These are phyloP conservation scores for Penicillium tannophilum DNA, from an alignment of 495 filamentous ascomycete genomes.

Conservation along the genomic window DNA sequence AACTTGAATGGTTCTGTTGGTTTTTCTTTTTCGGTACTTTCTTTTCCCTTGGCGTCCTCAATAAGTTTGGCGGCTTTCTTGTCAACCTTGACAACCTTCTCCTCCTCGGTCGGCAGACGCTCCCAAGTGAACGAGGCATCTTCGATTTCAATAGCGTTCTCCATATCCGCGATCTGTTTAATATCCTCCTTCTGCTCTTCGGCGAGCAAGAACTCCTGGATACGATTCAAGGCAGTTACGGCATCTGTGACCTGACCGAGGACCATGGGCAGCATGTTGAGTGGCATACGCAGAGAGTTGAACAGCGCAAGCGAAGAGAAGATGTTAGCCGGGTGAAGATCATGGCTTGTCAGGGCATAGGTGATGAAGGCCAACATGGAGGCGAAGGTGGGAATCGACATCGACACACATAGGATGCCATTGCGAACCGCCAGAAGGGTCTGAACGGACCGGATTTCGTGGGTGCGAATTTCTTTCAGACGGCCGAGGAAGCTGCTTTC, in stretches of 20 bases:
- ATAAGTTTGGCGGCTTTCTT: slow-evolving; percentile 32
- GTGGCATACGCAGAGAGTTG: slow-evolving; percentile 84
- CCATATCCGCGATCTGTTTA: slow-evolving; percentile 58
- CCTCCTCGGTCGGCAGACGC: slow-evolving; percentile 66
- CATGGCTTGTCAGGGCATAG: slow-evolving; percentile 74
- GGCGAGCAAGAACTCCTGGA: slow-evolving; percentile 82
- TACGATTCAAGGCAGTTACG: slow-evolving; percentile 76
- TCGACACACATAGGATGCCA: slow-evolving; percentile 75
- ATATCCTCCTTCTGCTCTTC: slow-evolving; percentile 84
- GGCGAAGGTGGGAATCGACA: slow-evolving; percentile 84
- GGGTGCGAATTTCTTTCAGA: slow-evolving; percentile 66
- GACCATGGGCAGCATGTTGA: slow-evolving; percentile 85
- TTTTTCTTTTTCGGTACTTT: slow-evolving; percentile 51
- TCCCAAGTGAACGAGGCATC: slow-evolving; percentile 94
- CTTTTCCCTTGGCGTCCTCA: slow-evolving; percentile 30
- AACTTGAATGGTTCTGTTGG: slow-evolving; percentile 81
- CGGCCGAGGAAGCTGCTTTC: slow-evolving; percentile 82
- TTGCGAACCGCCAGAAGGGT: slow-evolving; percentile 79
- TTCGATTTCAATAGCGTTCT: slow-evolving; percentile 71
- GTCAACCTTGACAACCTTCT: slow-evolving; percentile 41
- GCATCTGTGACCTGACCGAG: slow-evolving; percentile 90
- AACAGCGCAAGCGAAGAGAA: slow-evolving; percentile 95
- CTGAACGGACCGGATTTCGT: slow-evolving; percentile 79
- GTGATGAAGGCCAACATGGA: slow-evolving; percentile 96
- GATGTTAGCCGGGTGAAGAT: slow-evolving; percentile 70